Evolutionary conservation across 1,284 basidiomycete genomes (phyloP).

Genomic region (Volvariella surrecta): DNA sequence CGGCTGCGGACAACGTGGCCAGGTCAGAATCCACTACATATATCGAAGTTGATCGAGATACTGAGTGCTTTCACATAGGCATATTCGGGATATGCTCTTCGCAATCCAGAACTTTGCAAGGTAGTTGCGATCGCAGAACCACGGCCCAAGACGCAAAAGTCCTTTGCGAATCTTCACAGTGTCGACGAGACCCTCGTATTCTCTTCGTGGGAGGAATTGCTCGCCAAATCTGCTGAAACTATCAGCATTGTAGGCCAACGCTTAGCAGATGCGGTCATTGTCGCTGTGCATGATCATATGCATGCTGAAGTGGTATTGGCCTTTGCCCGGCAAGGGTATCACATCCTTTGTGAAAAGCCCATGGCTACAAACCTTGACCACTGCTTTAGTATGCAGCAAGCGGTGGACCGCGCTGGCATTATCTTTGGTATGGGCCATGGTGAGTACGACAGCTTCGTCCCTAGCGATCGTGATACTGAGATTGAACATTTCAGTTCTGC

Average conservation of each 20-base stretch:
- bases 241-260: conserved; percentile 53
- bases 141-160: conserved; percentile 51
- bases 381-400: conserved; percentile 67
- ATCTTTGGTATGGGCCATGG: conserved; percentile 86
- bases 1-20: conserved; percentile 78
- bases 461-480: neutral
- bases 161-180: conserved; percentile 46
- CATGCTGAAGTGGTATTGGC: conserved; percentile 67
- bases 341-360: conserved; percentile 86
- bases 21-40: conserved; percentile 27
- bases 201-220: conserved; percentile 62
- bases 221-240: conserved; percentile 56
- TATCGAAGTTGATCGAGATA: neutral
- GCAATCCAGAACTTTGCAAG: conserved; percentile 55
- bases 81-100: conserved; percentile 59
- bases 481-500: conserved; percentile 46
- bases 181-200: conserved; percentile 65
- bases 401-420: conserved; percentile 54
- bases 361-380: conserved; percentile 74
- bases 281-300: conserved; percentile 73
- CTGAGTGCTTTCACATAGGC: conserved; percentile 27
- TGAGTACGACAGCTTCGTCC: conserved; percentile 20
- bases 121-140: conserved; percentile 82
- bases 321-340: conserved; percentile 74
- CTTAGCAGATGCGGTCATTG: conserved; percentile 72